These are phyloP conservation scores for Mycena maculata DNA, from an alignment of 768 basidiomycete genomes.

Conservation along the genomic window DNA sequence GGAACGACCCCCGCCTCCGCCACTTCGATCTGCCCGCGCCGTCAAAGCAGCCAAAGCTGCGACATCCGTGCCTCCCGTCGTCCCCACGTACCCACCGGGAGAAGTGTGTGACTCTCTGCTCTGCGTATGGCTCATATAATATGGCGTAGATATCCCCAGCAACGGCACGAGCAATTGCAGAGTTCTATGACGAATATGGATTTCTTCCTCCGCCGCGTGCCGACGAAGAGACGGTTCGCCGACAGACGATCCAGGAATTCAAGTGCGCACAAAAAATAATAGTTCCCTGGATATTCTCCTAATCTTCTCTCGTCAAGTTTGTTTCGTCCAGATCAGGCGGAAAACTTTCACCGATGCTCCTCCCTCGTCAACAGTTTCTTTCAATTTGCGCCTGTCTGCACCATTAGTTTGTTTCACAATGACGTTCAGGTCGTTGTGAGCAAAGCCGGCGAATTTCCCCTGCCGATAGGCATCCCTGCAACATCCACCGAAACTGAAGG, in stretches of 20 bases:
- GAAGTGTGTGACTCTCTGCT: background rate
- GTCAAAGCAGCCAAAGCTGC: background rate
- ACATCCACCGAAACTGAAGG: background rate
- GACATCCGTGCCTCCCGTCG: conserved; percentile 1
- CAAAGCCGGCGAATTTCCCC: conserved; percentile 23
- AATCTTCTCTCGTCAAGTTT: conserved; percentile 1
- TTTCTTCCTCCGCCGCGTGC: conserved; percentile 28
- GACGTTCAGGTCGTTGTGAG: conserved; percentile 24
- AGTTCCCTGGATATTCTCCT: background rate
- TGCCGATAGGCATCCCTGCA: background rate
- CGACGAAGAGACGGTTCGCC: conserved; percentile 17
- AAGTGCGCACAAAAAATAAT: conserved; percentile 20
- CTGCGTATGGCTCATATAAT: background rate
- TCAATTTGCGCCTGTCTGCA: conserved; percentile 18
- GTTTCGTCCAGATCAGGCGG: conserved; percentile 18
- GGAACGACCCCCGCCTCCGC: background rate
- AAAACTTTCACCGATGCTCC: conserved; percentile 24
- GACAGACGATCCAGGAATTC: conserved; percentile 20
- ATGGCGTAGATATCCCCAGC: conserved; percentile 7
- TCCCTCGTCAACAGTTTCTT: conserved; percentile 23
- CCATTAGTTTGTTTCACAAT: conserved; percentile 28
- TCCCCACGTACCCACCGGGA: conserved; percentile 20
- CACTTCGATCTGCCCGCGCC: background rate
- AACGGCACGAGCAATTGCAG: conserved; percentile 21
- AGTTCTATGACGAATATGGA: conserved; percentile 22